Evolutionary conservation across 192 early-diverging fungal genomes (phyloP).

Genomic region (Lobulomyces angularis): DNA sequence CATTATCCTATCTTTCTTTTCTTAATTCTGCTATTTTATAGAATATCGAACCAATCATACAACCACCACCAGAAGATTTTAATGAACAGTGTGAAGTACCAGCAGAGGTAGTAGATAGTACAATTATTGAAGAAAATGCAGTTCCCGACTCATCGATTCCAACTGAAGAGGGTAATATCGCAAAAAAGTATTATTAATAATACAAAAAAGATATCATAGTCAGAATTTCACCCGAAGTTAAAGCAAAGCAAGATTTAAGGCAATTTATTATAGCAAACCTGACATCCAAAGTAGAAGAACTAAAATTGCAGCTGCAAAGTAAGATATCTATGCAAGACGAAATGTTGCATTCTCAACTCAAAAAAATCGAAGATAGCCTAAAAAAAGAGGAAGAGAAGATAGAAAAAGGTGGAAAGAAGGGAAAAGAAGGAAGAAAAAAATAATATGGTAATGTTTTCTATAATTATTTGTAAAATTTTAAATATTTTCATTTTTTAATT

Average conservation of each 20-base stretch:
- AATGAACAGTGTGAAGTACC: too few species aligned
- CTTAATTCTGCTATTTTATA: too few species aligned
- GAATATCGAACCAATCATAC: too few species aligned
- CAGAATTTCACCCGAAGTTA: conserved; percentile 13
- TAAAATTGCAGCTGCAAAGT: conserved; percentile 21
- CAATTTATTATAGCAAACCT: conserved; percentile 19
- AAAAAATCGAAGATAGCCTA: conserved; percentile 18
- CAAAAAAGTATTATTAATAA: conserved; percentile 1
- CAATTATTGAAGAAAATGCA: neutral
- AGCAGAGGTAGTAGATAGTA: neutral
- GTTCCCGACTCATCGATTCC: neutral
- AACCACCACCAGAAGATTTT: too few species aligned
- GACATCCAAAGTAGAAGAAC: conserved; percentile 26
- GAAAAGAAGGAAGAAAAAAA: conserved; percentile 11
- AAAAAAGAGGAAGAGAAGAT: conserved; percentile 12
- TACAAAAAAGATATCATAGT: neutral
- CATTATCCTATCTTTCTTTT: too few species aligned
- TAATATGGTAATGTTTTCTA: too few species aligned
- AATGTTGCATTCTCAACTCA: conserved; percentile 11
- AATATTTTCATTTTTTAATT: too few species aligned
- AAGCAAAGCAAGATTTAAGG: conserved; percentile 22
- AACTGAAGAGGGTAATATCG: neutral
- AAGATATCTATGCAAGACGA: conserved; percentile 30
- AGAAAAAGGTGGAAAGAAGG: conserved; percentile 9
- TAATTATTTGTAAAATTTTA: too few species aligned